Conservation (phyloP, 2,329 filamentous ascomycete genomes). For the Botrytis fabae region DNA sequence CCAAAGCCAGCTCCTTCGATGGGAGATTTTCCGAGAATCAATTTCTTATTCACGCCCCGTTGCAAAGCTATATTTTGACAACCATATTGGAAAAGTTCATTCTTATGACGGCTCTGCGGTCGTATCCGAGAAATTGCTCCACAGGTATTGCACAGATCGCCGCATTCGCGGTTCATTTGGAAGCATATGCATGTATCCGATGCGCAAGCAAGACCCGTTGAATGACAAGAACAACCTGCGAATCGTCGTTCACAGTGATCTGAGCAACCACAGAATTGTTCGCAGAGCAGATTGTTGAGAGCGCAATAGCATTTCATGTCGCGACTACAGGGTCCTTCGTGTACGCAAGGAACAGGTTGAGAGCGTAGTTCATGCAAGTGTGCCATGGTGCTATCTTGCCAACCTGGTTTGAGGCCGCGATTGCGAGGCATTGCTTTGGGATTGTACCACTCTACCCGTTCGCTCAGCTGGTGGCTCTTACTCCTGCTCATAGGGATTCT, state of each 20-base stretch:
- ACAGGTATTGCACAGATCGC: slow-evolving; percentile 71
- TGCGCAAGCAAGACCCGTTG: slow-evolving; percentile 58
- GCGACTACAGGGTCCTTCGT: slow-evolving; percentile 63
- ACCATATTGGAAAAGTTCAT: slow-evolving; percentile 54
- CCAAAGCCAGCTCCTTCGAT: slow-evolving; percentile 71
- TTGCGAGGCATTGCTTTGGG: slow-evolving; percentile 28
- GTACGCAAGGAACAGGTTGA: slow-evolving; percentile 59
- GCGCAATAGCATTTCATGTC: slow-evolving; percentile 62
- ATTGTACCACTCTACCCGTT: slow-evolving; percentile 38
- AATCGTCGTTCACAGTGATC: slow-evolving; percentile 64
- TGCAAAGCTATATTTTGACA: slow-evolving; percentile 76
- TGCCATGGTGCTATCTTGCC: slow-evolving; percentile 32
- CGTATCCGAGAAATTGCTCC: slow-evolving; percentile 69
- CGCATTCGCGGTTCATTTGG: slow-evolving; percentile 74
- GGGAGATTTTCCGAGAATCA: slow-evolving; percentile 69
- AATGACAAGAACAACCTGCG: slow-evolving; percentile 65
- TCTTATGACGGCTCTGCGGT: slow-evolving; percentile 63
- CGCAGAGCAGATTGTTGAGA: slow-evolving; percentile 62
- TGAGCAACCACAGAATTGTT: slow-evolving; percentile 68
- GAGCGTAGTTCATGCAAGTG: slow-evolving; percentile 40
- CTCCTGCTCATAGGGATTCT: background rate
- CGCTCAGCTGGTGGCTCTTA: background rate
- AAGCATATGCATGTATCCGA: slow-evolving; percentile 69
- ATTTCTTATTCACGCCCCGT: slow-evolving; percentile 62
- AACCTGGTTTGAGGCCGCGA: slow-evolving; percentile 30